phyloP scores from a whole-genome alignment of 345 rosid species.

The Hirschfeldia incana region DNA sequence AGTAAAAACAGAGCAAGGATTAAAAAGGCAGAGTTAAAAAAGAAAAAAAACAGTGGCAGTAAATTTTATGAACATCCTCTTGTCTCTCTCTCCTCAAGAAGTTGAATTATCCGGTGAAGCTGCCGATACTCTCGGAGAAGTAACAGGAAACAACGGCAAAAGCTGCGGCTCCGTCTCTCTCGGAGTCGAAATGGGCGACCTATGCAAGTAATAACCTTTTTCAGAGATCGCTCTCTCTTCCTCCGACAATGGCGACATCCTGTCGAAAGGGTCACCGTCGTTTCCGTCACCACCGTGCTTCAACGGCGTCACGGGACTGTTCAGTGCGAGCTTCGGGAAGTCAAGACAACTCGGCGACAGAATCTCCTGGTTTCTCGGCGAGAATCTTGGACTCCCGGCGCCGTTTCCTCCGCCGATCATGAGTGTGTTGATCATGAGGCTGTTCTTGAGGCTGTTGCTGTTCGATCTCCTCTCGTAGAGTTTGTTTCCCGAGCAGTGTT shows the following conservation, averaged over 20 bases:
- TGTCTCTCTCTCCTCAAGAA: background rate
- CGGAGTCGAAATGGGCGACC: conserved; percentile 89
- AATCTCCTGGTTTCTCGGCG: conserved; percentile 73
- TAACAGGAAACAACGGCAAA: conserved; percentile 79
- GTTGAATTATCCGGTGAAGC: conserved; percentile 31
- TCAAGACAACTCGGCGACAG: conserved; percentile 92
- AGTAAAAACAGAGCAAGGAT: too few species aligned
- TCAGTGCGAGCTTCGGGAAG: conserved; percentile 85
- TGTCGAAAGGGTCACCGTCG: conserved; percentile 62
- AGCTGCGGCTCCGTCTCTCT: conserved; percentile 92
- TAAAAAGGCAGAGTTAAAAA: too few species aligned
- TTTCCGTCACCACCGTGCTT: conserved; percentile 34
- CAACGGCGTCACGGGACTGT: conserved; percentile 86
- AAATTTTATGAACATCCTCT: too few species aligned
- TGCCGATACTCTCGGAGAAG: conserved; percentile 63
- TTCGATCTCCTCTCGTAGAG: conserved; percentile 86
- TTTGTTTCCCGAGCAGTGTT: conserved; percentile 51
- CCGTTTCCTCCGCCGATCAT: conserved; percentile 43
- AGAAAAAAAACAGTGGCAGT: too few species aligned
- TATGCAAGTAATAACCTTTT: conserved; percentile 86
- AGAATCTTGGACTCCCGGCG: conserved; percentile 47
- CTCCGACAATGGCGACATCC: conserved; percentile 69
- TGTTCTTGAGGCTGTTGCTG: conserved; percentile 63
- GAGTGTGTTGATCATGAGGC: conserved; percentile 85
- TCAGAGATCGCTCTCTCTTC: conserved; percentile 91